A percentile compares a stretch with the other conserved stretches of the same genome.
Evolutionary conservation across 495 filamentous ascomycete genomes (phyloP).

Genomic region (Aspergillus coremiiformis): DNA sequence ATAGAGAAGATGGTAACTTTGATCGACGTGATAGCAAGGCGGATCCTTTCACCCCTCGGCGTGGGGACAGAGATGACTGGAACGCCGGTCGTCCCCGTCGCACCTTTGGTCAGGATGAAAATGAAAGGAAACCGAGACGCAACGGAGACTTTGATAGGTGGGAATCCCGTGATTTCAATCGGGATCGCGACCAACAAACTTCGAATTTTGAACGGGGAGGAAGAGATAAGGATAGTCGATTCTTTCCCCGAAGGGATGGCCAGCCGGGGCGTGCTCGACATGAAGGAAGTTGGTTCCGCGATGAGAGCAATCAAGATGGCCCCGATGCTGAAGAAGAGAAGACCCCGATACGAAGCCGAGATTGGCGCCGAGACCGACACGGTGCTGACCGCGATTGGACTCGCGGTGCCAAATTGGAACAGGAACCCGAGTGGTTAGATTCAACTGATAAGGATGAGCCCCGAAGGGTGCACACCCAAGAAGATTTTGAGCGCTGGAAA

Average conservation of each 20-base stretch:
- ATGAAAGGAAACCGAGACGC: conserved; percentile 44
- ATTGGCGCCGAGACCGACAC: conserved; percentile 56
- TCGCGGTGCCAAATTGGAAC: conserved; percentile 49
- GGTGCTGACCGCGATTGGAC: conserved; percentile 59
- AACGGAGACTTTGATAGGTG: conserved; percentile 61
- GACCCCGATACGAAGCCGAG: conserved; percentile 49
- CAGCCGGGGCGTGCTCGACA: conserved; percentile 40
- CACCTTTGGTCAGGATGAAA: conserved; percentile 47
- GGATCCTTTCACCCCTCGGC: conserved; percentile 35
- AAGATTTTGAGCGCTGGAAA: conserved; percentile 95
- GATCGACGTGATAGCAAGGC: conserved; percentile 36
- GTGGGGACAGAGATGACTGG: conserved; percentile 53
- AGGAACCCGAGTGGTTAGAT: conserved; percentile 84
- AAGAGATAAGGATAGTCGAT: conserved; percentile 42
- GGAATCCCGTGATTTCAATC: conserved; percentile 36
- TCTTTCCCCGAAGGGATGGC: conserved; percentile 39
- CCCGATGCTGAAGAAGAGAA: conserved; percentile 50
- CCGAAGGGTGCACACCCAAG: conserved; percentile 65
- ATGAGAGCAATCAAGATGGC: conserved; percentile 45
- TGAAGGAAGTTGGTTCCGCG: conserved; percentile 52
- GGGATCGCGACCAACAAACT: conserved; percentile 42
- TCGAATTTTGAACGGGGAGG: conserved; percentile 39
- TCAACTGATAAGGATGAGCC: conserved; percentile 62
- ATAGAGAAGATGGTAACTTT: conserved; percentile 41
- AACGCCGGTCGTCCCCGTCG: conserved; percentile 48